These are phyloP conservation scores for Podospora sp. DNA, from an alignment of 495 filamentous ascomycete genomes.

Conservation along the genomic window DNA sequence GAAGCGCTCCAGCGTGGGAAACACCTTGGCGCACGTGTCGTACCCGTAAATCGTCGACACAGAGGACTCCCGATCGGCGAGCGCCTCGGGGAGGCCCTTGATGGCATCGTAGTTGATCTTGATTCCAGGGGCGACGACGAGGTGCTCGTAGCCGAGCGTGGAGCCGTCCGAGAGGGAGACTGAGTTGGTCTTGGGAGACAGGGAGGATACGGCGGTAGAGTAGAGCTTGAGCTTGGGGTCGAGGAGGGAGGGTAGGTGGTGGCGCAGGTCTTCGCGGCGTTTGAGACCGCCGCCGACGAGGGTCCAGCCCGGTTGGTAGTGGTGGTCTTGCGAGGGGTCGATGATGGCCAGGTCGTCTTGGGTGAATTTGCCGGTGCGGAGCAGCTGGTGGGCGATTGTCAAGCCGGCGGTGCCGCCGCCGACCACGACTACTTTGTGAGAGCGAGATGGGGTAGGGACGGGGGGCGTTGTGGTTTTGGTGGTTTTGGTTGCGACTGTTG, in stretches of 20 bases:
- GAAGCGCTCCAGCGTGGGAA: conserved; percentile 56
- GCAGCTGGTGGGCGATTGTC: conserved; percentile 64
- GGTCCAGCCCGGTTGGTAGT: conserved; percentile 75
- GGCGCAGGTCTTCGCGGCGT: conserved; percentile 55
- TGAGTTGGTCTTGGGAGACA: conserved; percentile 60
- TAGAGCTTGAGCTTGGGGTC: conserved; percentile 66
- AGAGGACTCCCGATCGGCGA: conserved; percentile 54
- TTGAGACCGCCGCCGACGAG: conserved; percentile 67
- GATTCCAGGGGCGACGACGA: conserved; percentile 67
- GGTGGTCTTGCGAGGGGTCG: conserved; percentile 65
- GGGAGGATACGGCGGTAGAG: conserved; percentile 52
- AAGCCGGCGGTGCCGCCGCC: conserved; percentile 67
- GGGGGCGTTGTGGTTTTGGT: neutral
- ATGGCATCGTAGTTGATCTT: conserved; percentile 57
- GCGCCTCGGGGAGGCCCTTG: conserved; percentile 63
- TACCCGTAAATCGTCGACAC: conserved; percentile 70
- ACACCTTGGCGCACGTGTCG: conserved; percentile 61
- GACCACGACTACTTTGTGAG: conserved; percentile 66
- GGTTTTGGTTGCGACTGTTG: conserved; percentile 28
- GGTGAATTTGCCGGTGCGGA: conserved; percentile 55
- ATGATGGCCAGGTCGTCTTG: conserved; percentile 68
- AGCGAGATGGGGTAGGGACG: conserved; percentile 4
- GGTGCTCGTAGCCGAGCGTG: conserved; percentile 63
- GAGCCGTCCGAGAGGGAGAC: conserved; percentile 61
- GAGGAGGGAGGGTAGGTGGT: conserved; percentile 54